Evolutionary conservation across 345 rosid genomes (phyloP), one percentile per base, ranked within the genome.

Genomic region (Lepidium aucheri): DNA sequence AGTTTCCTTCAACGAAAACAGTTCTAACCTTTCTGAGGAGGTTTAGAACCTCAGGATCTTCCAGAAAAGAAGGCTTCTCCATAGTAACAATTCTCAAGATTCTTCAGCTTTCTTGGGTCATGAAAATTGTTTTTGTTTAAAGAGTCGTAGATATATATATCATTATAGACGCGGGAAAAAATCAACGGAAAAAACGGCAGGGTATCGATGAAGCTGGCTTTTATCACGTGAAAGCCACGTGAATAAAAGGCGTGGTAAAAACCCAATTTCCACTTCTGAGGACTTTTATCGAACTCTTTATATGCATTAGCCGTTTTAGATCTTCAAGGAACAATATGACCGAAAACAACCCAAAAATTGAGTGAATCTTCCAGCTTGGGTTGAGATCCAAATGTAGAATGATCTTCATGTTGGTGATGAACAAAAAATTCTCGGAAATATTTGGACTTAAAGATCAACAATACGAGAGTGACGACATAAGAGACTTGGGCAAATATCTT

Each of bases 141-240:
- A 62, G 55, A 62, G 67, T 28, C 32, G 6, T 28, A 6, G 32
- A 28, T 5, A 28, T 28, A 28, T 28, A 5, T 26, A 6, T 24
- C 26, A 24, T 26, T 5, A 26, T 26, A 17, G 55, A 33, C 13
- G 61, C 53, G 62, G 53, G 62, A 18, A 57, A n/a, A 30, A 2
- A 3, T 53, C 32, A 65, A 32, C 43, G 51, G 50, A 17, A 0
- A 39, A 30, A 68, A 45, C 56, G 1, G 63, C 17, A 44, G 15
- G 7, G 1, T 9, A 50, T 3, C 7, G 5, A 24, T 40, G 36
- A 41, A 2, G 12, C 49, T 10, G 10, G 32, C 41, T 60, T 46
- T 62, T 13, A 58, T 46, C 66, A 68, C 51, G 59, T 58, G 73
- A 58, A 34, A 58, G 34, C 0, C 59, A 49, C 65, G 73, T 68